These are phyloP conservation scores for Leishmania tropica DNA, from an alignment of 208 protist species.

Conservation along the genomic window DNA sequence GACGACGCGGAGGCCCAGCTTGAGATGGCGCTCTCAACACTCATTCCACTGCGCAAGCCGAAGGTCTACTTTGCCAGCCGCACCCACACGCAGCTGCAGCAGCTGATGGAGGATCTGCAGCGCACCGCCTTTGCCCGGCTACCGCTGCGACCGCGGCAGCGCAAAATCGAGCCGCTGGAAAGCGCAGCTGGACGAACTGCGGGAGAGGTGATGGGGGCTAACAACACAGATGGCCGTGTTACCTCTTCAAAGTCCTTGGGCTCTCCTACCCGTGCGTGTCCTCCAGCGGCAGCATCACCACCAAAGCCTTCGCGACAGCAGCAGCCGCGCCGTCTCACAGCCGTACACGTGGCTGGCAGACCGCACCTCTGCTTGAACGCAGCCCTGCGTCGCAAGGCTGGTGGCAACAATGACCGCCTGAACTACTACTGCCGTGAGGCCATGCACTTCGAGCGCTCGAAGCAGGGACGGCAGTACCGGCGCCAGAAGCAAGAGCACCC, in stretches of 20 bases:
- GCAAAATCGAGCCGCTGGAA: neutral
- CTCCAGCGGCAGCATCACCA: neutral
- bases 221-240: neutral
- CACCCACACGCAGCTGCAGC: constrained; percentile 95
- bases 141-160: constrained; percentile 24
- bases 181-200: neutral
- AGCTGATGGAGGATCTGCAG: constrained; percentile 92
- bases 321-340: constrained; percentile 35
- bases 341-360: constrained; percentile 91
- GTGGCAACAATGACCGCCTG: constrained; percentile 46
- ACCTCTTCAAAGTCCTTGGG: neutral
- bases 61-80: constrained; percentile 95
- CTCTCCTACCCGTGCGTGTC: neutral
- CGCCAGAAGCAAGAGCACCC: constrained; percentile 7
- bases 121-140: constrained; percentile 76
- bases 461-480: constrained; percentile 44
- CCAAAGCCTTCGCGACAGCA: constrained; percentile 2
- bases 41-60: constrained; percentile 58
- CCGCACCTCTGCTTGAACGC: constrained; percentile 93
- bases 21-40: constrained; percentile 21
- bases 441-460: constrained; percentile 67
- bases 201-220: too few relatives aligned
- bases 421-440: constrained; percentile 95
- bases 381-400: constrained; percentile 33
- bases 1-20: constrained; percentile 9